These are phyloP conservation scores for Podospora conica DNA, from an alignment of 495 filamentous ascomycete species.

Conservation along the genomic window DNA sequence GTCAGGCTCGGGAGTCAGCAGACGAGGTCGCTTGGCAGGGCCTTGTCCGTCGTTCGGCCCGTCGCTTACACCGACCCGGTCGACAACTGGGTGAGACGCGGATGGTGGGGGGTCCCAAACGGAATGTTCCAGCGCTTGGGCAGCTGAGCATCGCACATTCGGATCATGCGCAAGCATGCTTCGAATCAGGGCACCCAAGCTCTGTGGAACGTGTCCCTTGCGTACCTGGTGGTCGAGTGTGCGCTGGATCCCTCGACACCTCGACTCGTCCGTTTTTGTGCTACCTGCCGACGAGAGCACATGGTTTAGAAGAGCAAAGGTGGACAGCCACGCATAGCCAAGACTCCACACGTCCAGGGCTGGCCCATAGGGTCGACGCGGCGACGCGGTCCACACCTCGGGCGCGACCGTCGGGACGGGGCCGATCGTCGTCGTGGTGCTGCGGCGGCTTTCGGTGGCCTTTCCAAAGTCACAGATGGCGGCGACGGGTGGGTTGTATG, in stretches of 20 bases:
- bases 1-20: slow-evolving; percentile 4
- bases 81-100: neutral
- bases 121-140: neutral
- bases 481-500: slow-evolving; percentile 1
- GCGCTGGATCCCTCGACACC: neutral
- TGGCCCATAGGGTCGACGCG: neutral
- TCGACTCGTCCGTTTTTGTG: slow-evolving; percentile 1
- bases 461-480: slow-evolving; percentile 12
- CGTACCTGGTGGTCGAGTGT: neutral
- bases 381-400: slow-evolving; percentile 3
- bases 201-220: neutral
- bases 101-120: neutral
- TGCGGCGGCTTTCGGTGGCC: neutral
- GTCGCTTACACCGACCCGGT: neutral
- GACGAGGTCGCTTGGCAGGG: neutral
- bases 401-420: slow-evolving; percentile 4
- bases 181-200: neutral
- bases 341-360: slow-evolving; percentile 3
- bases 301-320: neutral
- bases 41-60: neutral
- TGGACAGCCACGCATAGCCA: slow-evolving; percentile 8
- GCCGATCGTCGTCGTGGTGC: slow-evolving; percentile 1
- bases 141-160: neutral
- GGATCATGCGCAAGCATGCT: neutral
- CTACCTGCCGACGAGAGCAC: neutral